Evolutionary conservation across 495 filamentous ascomycete genomes (phyloP).

Genomic region (Tuber melanosporum): DNA sequence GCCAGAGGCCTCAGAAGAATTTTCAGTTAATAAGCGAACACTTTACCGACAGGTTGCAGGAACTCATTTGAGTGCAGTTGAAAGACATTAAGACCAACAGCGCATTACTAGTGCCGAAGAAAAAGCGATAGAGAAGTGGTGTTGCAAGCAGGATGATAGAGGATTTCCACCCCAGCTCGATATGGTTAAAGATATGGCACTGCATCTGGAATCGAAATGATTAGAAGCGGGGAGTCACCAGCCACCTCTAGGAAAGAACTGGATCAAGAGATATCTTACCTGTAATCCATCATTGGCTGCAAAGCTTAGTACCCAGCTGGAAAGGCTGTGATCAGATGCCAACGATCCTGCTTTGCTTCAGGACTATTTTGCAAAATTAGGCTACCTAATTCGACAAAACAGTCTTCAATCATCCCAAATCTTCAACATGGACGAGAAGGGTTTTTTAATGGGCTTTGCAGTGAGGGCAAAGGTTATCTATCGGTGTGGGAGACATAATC

Average conservation of each 20-base stretch:
- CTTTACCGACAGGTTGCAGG: not conserved
- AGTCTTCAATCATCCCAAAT: not conserved
- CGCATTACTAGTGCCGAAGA: not conserved
- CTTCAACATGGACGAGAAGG: no score
- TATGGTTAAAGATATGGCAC: not conserved
- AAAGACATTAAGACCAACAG: not conserved
- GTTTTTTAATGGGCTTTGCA: no score
- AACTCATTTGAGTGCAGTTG: not conserved
- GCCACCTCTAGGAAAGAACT: not conserved
- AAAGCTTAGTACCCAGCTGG: not conserved
- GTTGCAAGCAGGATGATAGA: not conserved
- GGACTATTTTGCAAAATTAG: not conserved
- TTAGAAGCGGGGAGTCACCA: not conserved
- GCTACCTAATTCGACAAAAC: not conserved
- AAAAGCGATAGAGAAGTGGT: not conserved
- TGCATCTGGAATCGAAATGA: not conserved
- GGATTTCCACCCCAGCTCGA: not conserved
- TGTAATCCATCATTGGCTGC: not conserved
- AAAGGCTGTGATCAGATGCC: not conserved
- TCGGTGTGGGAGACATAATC: not conserved
- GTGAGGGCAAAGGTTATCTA: not conserved
- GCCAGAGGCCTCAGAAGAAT: not conserved
- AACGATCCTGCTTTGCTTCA: not conserved
- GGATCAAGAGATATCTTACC: not conserved
- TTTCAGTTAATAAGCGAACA: not conserved